Percentiles rank a stretch among this genome's conserved stretches.
These are phyloP conservation scores for Penicillium cosmopolitanum DNA, from an alignment of 495 filamentous ascomycete genomes.

Conservation along the genomic window DNA sequence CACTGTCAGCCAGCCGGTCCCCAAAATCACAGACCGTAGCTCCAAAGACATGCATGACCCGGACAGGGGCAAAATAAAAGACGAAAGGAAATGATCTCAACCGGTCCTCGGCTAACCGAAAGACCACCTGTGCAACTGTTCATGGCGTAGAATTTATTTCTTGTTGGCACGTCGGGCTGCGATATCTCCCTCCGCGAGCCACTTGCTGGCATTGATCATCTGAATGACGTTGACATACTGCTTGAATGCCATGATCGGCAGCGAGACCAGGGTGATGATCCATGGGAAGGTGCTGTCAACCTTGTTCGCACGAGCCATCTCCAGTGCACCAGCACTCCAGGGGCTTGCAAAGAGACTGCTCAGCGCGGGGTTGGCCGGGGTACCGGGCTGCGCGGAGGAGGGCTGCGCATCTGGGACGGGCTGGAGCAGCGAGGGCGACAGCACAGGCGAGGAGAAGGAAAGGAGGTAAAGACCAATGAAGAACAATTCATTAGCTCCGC, in stretches of 20 bases:
- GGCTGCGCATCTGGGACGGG: slow-evolving; percentile 47
- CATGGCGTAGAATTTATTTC: slow-evolving; percentile 21
- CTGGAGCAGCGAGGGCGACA: slow-evolving; percentile 80
- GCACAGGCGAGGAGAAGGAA: slow-evolving; percentile 85
- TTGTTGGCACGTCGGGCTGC: slow-evolving; percentile 35
- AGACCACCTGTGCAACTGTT: slow-evolving; percentile 1
- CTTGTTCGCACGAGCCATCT: slow-evolving; percentile 91
- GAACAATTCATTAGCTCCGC: slow-evolving; percentile 89
- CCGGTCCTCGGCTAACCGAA: background rate
- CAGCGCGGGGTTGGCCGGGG: slow-evolving; percentile 65
- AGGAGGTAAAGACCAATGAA: slow-evolving; percentile 98
- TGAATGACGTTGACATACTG: slow-evolving; percentile 94
- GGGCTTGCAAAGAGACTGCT: slow-evolving; percentile 77
- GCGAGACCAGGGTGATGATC: slow-evolving; percentile 79
- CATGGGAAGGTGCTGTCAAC: slow-evolving; percentile 85
- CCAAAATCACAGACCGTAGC: slow-evolving; percentile 39
- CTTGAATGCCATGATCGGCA: slow-evolving; percentile 87
- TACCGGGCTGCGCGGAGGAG: slow-evolving; percentile 64
- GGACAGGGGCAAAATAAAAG: slow-evolving; percentile 18
- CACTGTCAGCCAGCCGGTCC: slow-evolving; percentile 18
- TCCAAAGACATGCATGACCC: slow-evolving; percentile 46
- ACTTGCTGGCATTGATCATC: slow-evolving; percentile 88
- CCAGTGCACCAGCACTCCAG: slow-evolving; percentile 87
- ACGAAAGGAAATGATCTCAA: slow-evolving; percentile 12
- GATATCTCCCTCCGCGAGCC: slow-evolving; percentile 88